Base-by-base conservation (phyloP, 2,329 filamentous ascomycete species). In the Trichoderma koningii region DNA sequence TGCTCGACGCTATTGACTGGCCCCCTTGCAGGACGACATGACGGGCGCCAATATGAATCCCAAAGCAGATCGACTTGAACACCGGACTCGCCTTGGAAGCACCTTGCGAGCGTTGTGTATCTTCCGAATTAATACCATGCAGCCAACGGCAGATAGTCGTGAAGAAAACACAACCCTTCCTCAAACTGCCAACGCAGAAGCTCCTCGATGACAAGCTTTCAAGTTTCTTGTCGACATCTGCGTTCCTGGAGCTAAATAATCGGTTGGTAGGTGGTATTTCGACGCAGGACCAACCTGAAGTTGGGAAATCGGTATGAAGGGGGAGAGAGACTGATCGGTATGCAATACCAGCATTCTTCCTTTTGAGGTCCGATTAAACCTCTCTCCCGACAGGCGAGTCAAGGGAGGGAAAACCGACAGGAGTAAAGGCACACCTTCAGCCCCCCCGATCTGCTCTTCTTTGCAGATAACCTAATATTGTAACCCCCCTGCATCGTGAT, bases 361-460 rank as follows among this genome's bases (percentile, higher is more conserved):
- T 38, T 30, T 38, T 1, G 12, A 38, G 12, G 34, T 38, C 34
- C 3, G 10, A 10, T 34, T 14, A 12, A 38, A 12, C 10, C 34
- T 38, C 34, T 23, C 21, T 23, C 7, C 30, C 34, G 12, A 38
- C 34, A 12, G 10, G 50, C 12, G 38, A 28, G 28, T 21, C 41
- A 48, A 23, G 59, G 59, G 30, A 34, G 23, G 50, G 41, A 2
- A 4, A 52, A 30, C 23, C 23, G n/a, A 23, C 57, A 61, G 57
- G 47, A 38, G 59, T 19, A n/a, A 26, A 14, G 34, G 5, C 3
- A 38, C 26, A 17, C 26, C 30, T 30, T 62, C 48, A 53, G 41
- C 59, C 59, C 48, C 21, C 21, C 21, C 21, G 47, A 62, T 62
- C 47, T 62, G 34, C 12, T 45, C 42, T 34, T 57, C 23, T 53